A percentile compares a stretch with the other conserved stretches of the same genome.
These are phyloP conservation scores for Globomyces sp. DNA, from an alignment of 371 early-diverging fungal species.

Conservation along the genomic window DNA sequence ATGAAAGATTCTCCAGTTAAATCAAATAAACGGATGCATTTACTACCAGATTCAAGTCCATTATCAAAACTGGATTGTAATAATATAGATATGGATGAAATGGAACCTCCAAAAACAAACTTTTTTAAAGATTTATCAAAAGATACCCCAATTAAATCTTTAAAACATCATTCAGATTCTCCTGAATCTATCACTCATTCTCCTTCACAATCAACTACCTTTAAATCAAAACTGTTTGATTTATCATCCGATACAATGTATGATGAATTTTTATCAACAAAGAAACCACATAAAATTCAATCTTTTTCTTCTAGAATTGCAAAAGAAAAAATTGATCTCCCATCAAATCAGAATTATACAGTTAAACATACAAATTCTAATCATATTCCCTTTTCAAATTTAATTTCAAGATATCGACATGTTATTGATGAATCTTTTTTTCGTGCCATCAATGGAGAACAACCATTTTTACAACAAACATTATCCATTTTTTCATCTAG, in stretches of 20 bases:
- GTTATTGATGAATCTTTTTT: constrained; percentile 18
- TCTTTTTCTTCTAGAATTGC: constrained; percentile 1
- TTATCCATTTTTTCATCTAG: constrained; percentile 1
- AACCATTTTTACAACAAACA: constrained; percentile 10
- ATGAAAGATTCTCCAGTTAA: constrained; percentile 29
- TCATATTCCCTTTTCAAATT: constrained; percentile 8
- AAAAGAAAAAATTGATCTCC: neutral
- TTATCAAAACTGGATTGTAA: neutral
- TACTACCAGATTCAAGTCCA: constrained; percentile 2
- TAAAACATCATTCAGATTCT: constrained; percentile 14
- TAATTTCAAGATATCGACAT: constrained; percentile 16
- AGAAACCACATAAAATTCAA: too few species aligned
- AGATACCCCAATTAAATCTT: constrained; percentile 19
- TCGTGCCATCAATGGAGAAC: constrained; percentile 10
- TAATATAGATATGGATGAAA: constrained; percentile 7
- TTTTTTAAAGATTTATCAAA: neutral
- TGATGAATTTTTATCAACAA: neutral
- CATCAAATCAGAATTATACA: constrained; percentile 5
- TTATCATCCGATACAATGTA: neutral
- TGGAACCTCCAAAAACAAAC: constrained; percentile 10
- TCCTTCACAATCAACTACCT: neutral
- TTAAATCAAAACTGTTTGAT: neutral
- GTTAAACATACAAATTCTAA: neutral
- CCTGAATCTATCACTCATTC: neutral
- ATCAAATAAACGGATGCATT: constrained; percentile 26